phyloP scores from a whole-genome alignment of 2,329 filamentous ascomycete genomes.

The Fonsecaea erecta region DNA sequence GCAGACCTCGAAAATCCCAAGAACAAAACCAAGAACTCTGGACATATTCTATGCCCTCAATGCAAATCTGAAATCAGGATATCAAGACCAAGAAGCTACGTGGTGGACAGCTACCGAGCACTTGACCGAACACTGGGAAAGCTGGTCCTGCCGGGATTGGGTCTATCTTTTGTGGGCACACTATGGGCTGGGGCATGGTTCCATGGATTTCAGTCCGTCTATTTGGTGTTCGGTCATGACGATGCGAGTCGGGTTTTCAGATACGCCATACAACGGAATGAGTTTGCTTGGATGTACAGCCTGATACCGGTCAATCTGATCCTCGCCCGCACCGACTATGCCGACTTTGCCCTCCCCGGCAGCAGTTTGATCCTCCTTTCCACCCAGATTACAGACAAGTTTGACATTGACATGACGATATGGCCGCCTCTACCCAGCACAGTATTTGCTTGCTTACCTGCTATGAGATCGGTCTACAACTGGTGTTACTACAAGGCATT shows the following conservation, averaged over 20 bases:
- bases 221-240: constrained; percentile 67
- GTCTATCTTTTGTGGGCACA: constrained; percentile 53
- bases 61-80: constrained; percentile 83
- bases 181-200: constrained; percentile 58
- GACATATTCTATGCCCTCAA: constrained; percentile 78
- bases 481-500: constrained; percentile 65
- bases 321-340: constrained; percentile 67
- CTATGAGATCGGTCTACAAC: constrained; percentile 67
- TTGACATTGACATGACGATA: constrained; percentile 58
- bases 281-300: constrained; percentile 62
- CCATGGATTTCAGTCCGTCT: constrained; percentile 67
- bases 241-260: constrained; percentile 63
- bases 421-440: constrained; percentile 71
- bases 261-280: constrained; percentile 42
- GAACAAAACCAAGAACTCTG: constrained; percentile 54
- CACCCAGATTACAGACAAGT: constrained; percentile 47
- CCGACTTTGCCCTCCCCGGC: constrained; percentile 66
- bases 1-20: constrained; percentile 77
- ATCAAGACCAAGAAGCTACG: constrained; percentile 71
- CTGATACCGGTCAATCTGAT: constrained; percentile 71
- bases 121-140: constrained; percentile 62
- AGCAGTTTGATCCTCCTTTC: constrained; percentile 63
- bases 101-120: constrained; percentile 69
- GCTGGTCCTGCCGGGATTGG: constrained; percentile 68
- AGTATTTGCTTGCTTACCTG: constrained; percentile 69